Conservation (phyloP, 257 asterid species). For the Penstemon barbatus region DNA sequence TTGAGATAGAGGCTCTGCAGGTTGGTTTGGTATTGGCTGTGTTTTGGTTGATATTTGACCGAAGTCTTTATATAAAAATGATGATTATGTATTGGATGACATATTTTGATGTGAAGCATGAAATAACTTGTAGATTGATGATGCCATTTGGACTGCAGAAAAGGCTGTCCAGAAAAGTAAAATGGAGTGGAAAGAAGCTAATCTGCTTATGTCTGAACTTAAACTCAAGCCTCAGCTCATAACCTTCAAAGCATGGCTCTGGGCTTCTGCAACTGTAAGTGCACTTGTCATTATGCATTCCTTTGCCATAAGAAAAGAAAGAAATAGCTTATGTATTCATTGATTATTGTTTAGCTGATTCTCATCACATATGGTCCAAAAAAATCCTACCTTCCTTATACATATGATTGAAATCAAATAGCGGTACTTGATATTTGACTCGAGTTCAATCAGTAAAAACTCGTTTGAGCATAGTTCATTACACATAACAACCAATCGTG, state of each 20-base stretch:
- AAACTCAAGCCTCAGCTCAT: slow-evolving; percentile 58
- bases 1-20: slow-evolving; percentile 84
- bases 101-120: slow-evolving; percentile 31
- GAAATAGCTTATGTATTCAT: not conserved
- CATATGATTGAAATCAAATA: not conserved
- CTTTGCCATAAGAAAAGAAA: not conserved
- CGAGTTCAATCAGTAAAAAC: no score
- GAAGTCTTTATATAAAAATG: not conserved
- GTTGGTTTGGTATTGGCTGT: slow-evolving; percentile 39
- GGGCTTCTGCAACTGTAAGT: slow-evolving; percentile 92
- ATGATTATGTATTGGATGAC: slow-evolving; percentile 8
- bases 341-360: not conserved
- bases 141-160: slow-evolving; percentile 87
- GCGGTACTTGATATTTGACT: no score
- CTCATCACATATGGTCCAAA: not conserved
- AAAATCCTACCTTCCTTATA: not conserved
- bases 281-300: slow-evolving; percentile 11
- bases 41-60: not conserved
- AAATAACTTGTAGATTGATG: slow-evolving; percentile 66
- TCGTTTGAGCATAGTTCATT: no score
- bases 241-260: slow-evolving; percentile 76
- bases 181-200: slow-evolving; percentile 71
- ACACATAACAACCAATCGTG: no score
- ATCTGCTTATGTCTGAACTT: slow-evolving; percentile 50
- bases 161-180: slow-evolving; percentile 57